A percentile compares a stretch with the other conserved stretches of the same genome.
Conservation (phyloP, 2,329 filamentous ascomycete genomes). For the Pseudogymnoascus sp. region DNA sequence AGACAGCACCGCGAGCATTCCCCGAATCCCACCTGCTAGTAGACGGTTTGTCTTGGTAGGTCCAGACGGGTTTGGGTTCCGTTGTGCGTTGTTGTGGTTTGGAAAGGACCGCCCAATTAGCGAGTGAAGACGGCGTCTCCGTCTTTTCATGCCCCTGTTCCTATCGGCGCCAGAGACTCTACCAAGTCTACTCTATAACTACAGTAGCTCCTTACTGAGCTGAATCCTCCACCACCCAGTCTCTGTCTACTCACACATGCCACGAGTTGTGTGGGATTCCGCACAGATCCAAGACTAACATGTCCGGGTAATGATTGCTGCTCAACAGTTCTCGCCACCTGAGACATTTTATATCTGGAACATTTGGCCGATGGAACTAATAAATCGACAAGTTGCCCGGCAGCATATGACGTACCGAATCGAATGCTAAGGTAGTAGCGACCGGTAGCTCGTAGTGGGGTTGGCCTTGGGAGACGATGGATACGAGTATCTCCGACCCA, state of each 20-base stretch:
- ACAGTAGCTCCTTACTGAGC: background rate
- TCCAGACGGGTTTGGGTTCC: background rate
- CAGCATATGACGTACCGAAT: background rate
- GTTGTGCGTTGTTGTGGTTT: background rate
- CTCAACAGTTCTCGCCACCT: slow-evolving; percentile 4
- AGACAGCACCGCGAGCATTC: background rate
- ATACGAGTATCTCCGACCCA: slow-evolving; percentile 6
- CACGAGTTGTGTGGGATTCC: slow-evolving; percentile 6
- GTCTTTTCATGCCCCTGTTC: slow-evolving; percentile 6
- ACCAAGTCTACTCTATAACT: background rate
- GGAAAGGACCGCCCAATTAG: background rate
- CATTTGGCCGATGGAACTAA: slow-evolving; percentile 7
- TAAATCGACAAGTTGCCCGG: background rate
- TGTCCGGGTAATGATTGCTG: background rate
- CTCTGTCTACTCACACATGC: background rate
- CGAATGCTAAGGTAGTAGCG: background rate
- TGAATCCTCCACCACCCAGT: slow-evolving; percentile 3
- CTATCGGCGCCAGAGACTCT: background rate
- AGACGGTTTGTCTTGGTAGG: slow-evolving; percentile 2
- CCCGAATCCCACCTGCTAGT: background rate
- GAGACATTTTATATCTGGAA: slow-evolving; percentile 7
- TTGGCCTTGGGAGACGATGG: background rate
- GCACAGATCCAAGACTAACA: background rate
- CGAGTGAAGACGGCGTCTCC: background rate
- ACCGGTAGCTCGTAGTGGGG: background rate